These are phyloP conservation scores for Debaryomyces castellii DNA, from an alignment of 805 yeast species.

Conservation along the genomic window DNA sequence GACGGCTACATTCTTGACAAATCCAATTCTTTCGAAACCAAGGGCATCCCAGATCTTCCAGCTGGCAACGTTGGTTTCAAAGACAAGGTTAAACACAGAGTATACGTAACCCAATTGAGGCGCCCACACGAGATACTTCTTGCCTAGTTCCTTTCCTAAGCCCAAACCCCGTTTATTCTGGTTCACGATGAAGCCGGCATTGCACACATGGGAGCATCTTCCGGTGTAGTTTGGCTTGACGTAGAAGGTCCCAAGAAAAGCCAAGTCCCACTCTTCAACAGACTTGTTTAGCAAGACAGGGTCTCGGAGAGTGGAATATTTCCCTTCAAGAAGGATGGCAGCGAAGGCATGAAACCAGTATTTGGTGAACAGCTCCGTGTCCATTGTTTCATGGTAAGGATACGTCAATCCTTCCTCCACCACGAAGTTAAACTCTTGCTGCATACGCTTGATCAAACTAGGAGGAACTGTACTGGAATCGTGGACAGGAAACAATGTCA, in stretches of 20 bases:
- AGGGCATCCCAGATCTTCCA: slow-evolving; percentile 76
- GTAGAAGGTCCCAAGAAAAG: slow-evolving; percentile 71
- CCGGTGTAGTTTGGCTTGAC: slow-evolving; percentile 87
- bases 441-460: slow-evolving; percentile 46
- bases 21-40: slow-evolving; percentile 80
- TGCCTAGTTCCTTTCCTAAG: slow-evolving; percentile 70
- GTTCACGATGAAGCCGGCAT: slow-evolving; percentile 81
- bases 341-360: slow-evolving; percentile 71
- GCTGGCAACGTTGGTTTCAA: slow-evolving; percentile 77
- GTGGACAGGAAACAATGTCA: slow-evolving; percentile 63
- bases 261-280: slow-evolving; percentile 43
- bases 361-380: slow-evolving; percentile 49
- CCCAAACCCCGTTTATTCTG: slow-evolving; percentile 59
- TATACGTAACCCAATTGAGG: slow-evolving; percentile 77
- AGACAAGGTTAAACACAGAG: slow-evolving; percentile 86
- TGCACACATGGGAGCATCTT: slow-evolving; percentile 82
- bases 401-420: slow-evolving; percentile 76
- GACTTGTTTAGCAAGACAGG: slow-evolving; percentile 30
- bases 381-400: slow-evolving; percentile 50
- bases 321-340: slow-evolving; percentile 55
- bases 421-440: slow-evolving; percentile 58
- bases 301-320: slow-evolving; percentile 13
- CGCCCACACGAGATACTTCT: slow-evolving; percentile 66
- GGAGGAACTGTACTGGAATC: slow-evolving; percentile 48
- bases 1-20: slow-evolving; percentile 68